Conservation (phyloP, 371 early-diverging fungal species). For the Lichtheimia ramosa region DNA sequence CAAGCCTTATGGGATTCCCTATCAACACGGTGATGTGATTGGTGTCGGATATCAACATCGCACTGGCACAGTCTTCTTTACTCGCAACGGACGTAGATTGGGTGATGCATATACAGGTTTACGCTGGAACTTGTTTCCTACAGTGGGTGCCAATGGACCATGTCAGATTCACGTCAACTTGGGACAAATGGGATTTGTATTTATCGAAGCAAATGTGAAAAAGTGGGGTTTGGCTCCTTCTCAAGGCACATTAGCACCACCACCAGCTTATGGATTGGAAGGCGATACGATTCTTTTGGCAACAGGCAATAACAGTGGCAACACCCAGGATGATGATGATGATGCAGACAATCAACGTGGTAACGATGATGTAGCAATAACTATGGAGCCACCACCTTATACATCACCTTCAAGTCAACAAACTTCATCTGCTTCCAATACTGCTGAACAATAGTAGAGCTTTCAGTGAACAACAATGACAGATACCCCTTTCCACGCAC, state of each 20-base stretch:
- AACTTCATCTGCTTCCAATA: too few species aligned
- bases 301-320: constrained; percentile 15
- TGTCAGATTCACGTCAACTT: constrained; percentile 66
- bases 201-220: constrained; percentile 83
- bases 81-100: constrained; percentile 69
- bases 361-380: too few species aligned
- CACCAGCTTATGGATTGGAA: constrained; percentile 65
- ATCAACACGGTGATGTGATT: constrained; percentile 70
- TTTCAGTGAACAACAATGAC: too few species aligned
- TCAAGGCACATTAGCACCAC: constrained; percentile 66
- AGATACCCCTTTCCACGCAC: too few species aligned
- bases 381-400: too few species aligned
- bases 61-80: constrained; percentile 75
- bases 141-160: constrained; percentile 64
- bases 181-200: constrained; percentile 59
- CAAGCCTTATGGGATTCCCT: constrained; percentile 57
- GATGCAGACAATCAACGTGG: background rate
- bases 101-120: constrained; percentile 56
- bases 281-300: constrained; percentile 48
- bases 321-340: background rate
- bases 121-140: constrained; percentile 59
- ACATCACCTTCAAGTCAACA: too few species aligned
- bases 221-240: constrained; percentile 79
- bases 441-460: too few species aligned
- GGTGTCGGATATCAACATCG: constrained; percentile 77